Base-by-base conservation (phyloP, 257 asterid species). In the Anisodus acutangulus region DNA sequence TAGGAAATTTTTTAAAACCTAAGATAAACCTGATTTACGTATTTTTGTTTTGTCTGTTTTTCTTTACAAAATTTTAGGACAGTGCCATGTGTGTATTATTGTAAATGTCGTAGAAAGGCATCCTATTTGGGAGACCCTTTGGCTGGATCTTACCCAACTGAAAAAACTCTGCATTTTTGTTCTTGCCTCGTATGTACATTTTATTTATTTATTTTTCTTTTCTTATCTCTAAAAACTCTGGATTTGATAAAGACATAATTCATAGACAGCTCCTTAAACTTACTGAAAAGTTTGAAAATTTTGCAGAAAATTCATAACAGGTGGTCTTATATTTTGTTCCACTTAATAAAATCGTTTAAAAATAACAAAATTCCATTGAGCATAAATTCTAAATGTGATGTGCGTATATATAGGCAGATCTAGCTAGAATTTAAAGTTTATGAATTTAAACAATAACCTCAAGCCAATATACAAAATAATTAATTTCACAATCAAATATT, bases 101-200 rank as follows among this genome's bases (percentile, higher is more conserved):
- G 35, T 31, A 31, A 84, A 76, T 90, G 92, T 89, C 83, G 26
- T 39, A 83, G 53, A 31, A 74, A 79, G 87, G 86, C 88, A 82
- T 83, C 87, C 83, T 79, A 71, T 87, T 84, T 84, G 78, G 90
- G 86, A 89, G 91, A 88, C 89, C 91, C 78, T 85, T 87, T 88
- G 89, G 89, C 91, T 89, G 87, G 5, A 62, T 63, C 8, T 63
- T 22, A 63, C 15, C 9, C 39, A 63, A 63, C 16, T 62, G 9
- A 63, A 63, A 9, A 9, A 13, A 22, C 8, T 62, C 35, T 26
- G 4, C 31, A 26, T 26, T 64, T 26, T 64, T 11, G n/a, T 31
- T 5, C 11, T 66, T 31, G 35, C 35, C 35, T 31, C 35, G 1
- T 31, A 31, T 31, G 35, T 31, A 31, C 35, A 31, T 31, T 31